Conservation (phyloP, 2,329 filamentous ascomycete species). For the Hymenoscyphus fraxineus region DNA sequence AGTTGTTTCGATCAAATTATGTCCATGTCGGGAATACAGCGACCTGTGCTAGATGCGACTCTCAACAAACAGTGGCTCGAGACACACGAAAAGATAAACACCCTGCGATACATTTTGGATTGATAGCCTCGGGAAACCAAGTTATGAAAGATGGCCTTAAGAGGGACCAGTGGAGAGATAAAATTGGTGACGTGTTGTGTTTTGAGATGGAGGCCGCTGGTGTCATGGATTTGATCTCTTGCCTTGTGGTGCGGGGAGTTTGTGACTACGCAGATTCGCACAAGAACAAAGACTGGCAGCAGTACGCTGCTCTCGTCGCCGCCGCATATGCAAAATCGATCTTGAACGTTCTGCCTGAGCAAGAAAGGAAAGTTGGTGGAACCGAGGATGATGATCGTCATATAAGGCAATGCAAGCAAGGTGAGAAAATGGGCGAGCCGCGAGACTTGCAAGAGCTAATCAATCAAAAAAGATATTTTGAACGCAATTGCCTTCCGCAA, state of each 20-base stretch:
- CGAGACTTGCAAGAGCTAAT: too few species aligned
- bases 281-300: neutral
- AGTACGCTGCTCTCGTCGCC: neutral
- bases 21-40: too few species aligned
- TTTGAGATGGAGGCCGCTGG: conserved; percentile 2
- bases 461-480: neutral
- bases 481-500: neutral
- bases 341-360: too few species aligned
- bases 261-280: neutral
- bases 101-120: neutral
- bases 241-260: neutral
- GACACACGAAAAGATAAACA: neutral
- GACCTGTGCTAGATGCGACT: neutral
- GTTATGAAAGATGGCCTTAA: neutral
- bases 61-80: neutral
- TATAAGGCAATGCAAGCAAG: neutral
- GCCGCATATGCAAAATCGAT: neutral
- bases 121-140: neutral
- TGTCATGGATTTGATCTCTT: neutral
- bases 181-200: neutral
- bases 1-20: too few species aligned
- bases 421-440: too few species aligned
- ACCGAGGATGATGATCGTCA: too few species aligned
- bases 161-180: neutral
- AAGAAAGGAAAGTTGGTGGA: too few species aligned